Evolutionary conservation across 2,329 filamentous ascomycete genomes (phyloP).

Genomic region (Aspergillus sp.): DNA sequence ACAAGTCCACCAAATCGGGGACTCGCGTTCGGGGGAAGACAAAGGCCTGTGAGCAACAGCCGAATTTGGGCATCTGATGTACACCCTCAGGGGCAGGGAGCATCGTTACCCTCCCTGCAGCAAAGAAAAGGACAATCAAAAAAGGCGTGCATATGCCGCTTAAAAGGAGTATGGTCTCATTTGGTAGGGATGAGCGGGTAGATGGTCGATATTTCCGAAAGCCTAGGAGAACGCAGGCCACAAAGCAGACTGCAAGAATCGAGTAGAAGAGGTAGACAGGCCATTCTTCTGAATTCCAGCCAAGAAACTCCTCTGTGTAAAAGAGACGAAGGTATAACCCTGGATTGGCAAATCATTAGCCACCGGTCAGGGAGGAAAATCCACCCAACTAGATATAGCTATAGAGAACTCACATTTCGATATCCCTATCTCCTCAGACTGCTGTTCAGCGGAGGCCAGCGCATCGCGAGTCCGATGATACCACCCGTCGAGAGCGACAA

Average conservation of each 20-base stretch:
- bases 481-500: constrained; percentile 42
- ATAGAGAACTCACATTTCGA: constrained; percentile 13
- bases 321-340: constrained; percentile 41
- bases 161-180: constrained; percentile 18
- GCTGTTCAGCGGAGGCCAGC: constrained; percentile 24
- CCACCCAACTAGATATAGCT: too few species aligned
- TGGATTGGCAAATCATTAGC: not conserved
- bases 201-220: constrained; percentile 5
- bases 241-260: constrained; percentile 8
- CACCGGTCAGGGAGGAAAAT: not conserved
- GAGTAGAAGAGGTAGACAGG: constrained; percentile 29
- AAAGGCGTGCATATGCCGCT: constrained; percentile 21
- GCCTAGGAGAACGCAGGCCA: constrained; percentile 6
- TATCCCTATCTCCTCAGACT: constrained; percentile 18
- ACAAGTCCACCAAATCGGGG: constrained; percentile 21
- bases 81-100: constrained; percentile 30
- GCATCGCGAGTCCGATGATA: constrained; percentile 29
- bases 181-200: constrained; percentile 10
- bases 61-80: constrained; percentile 34
- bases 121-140: constrained; percentile 32
- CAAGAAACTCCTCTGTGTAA: constrained; percentile 39
- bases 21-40: constrained; percentile 33
- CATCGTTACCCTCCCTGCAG: constrained; percentile 33
- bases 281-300: constrained; percentile 41
- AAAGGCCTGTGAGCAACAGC: constrained; percentile 40